Evolutionary conservation across 805 yeast genomes (phyloP).

Genomic region (Hanseniaspora mollemarum): DNA sequence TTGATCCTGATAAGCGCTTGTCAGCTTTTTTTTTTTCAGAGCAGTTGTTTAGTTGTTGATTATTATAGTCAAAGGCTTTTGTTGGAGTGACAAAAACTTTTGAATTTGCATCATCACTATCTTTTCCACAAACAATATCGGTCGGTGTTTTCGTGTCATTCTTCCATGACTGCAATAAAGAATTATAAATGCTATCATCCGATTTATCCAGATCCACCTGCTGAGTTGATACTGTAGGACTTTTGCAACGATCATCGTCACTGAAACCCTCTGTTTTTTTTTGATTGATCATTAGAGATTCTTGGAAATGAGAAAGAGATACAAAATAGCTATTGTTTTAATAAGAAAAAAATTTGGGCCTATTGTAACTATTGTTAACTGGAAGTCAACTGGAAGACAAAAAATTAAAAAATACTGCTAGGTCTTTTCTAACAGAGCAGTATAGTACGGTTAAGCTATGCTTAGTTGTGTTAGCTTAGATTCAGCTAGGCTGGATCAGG

Average conservation of each 20-base stretch:
- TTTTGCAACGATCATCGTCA: neutral
- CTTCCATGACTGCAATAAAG: constrained; percentile 7
- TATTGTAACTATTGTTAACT: too few species aligned
- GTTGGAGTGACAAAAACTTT: constrained; percentile 10
- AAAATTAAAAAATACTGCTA: too few species aligned
- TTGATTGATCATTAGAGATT: neutral
- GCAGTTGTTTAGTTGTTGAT: neutral
- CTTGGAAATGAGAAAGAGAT: too few species aligned
- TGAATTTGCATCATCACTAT: neutral
- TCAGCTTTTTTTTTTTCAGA: neutral
- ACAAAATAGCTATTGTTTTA: too few species aligned
- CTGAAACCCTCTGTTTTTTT: neutral
- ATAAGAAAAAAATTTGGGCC: too few species aligned
- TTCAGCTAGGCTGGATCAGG: too few species aligned
- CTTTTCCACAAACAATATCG: neutral
- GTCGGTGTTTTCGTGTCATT: neutral
- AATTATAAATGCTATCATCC: constrained; percentile 5
- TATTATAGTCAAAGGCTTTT: neutral
- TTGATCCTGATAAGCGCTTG: neutral
- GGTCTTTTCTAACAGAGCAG: too few species aligned
- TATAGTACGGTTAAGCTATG: too few species aligned
- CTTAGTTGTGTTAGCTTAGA: too few species aligned
- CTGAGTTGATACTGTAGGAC: constrained; percentile 1
- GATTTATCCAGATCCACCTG: neutral
- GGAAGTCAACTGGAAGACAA: too few species aligned